Percentiles rank a stretch among this genome's conserved stretches.
Conservation (phyloP, 495 filamentous ascomycete genomes). For the Xylaria intraflava region DNA sequence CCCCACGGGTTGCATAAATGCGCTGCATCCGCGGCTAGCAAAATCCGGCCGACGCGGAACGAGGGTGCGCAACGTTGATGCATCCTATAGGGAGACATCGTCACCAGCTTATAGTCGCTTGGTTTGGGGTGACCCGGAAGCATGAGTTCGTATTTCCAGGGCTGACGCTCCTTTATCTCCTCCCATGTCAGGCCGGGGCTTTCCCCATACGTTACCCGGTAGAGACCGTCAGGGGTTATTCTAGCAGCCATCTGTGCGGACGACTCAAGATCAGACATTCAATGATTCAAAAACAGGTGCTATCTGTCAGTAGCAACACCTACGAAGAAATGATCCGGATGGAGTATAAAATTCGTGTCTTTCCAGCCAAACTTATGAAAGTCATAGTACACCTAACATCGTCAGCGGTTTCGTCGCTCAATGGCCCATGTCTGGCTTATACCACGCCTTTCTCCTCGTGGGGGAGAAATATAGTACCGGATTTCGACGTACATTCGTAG, state of each 20-base stretch:
- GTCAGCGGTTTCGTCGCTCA: background rate
- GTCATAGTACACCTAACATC: conserved; percentile 47
- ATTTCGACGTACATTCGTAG: conserved; percentile 47
- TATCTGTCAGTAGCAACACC: conserved; percentile 3
- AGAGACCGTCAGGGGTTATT: conserved; percentile 52
- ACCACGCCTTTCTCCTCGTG: background rate
- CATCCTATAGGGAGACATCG: conserved; percentile 52
- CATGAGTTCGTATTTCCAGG: conserved; percentile 47
- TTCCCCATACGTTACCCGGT: conserved; percentile 56
- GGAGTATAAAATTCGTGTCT: conserved; percentile 54
- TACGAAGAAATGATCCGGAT: conserved; percentile 51
- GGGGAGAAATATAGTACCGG: background rate
- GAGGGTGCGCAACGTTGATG: conserved; percentile 54
- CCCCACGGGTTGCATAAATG: conserved; percentile 54
- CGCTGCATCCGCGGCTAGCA: conserved; percentile 55
- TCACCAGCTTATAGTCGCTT: conserved; percentile 48
- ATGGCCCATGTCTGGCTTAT: background rate
- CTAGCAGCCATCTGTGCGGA: conserved; percentile 47
- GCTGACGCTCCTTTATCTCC: conserved; percentile 47
- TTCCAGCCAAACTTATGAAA: conserved; percentile 47
- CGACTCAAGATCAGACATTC: background rate
- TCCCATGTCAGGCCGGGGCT: conserved; percentile 43
- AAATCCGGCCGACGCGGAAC: conserved; percentile 50
- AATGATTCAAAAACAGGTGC: background rate
- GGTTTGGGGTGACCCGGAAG: conserved; percentile 55